phyloP scores from a whole-genome alignment of 1,284 basidiomycete genomes.

The Rhizopogon parksii region DNA sequence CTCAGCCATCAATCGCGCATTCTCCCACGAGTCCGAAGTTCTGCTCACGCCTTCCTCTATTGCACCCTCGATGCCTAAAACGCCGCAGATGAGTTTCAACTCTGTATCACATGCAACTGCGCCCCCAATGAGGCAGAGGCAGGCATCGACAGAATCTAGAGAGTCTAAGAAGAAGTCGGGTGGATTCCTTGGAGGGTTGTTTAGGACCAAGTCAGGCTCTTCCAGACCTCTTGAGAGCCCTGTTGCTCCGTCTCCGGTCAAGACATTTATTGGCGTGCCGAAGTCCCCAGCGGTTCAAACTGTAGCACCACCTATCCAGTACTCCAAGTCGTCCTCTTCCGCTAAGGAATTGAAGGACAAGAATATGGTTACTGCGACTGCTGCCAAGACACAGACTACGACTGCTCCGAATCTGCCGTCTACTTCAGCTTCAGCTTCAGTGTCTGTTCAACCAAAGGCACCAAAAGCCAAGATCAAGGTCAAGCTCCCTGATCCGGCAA shows the following conservation, averaged over 20 bases:
- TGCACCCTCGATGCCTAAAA: slow-evolving; percentile 33
- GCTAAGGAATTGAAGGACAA: slow-evolving; percentile 14
- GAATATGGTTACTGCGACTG: slow-evolving; percentile 3
- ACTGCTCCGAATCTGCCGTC: slow-evolving; percentile 9
- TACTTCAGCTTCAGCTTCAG: too few relatives aligned
- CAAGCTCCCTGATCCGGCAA: slow-evolving; percentile 24
- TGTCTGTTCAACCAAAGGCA: not conserved
- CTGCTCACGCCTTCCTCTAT: slow-evolving; percentile 51
- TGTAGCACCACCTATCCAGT: slow-evolving; percentile 13
- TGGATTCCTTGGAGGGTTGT: slow-evolving; percentile 24
- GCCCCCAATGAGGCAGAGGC: slow-evolving; percentile 20
- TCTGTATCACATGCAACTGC: slow-evolving; percentile 8
- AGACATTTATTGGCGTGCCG: slow-evolving; percentile 19
- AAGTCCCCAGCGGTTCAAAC: slow-evolving; percentile 3
- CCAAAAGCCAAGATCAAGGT: slow-evolving; percentile 14
- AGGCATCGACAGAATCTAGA: slow-evolving; percentile 27
- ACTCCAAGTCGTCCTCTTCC: slow-evolving; percentile 5
- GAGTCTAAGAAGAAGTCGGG: slow-evolving; percentile 26
- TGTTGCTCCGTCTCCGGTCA: slow-evolving; percentile 12
- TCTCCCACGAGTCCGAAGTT: slow-evolving; percentile 35
- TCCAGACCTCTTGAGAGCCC: slow-evolving; percentile 22
- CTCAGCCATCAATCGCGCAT: slow-evolving; percentile 13
- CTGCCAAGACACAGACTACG: slow-evolving; percentile 6
- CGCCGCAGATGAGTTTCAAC: slow-evolving; percentile 10
- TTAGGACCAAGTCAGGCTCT: slow-evolving; percentile 28